Base-by-base conservation (phyloP, 345 rosid species). In the Eucalyptus tenuipes region DNA sequence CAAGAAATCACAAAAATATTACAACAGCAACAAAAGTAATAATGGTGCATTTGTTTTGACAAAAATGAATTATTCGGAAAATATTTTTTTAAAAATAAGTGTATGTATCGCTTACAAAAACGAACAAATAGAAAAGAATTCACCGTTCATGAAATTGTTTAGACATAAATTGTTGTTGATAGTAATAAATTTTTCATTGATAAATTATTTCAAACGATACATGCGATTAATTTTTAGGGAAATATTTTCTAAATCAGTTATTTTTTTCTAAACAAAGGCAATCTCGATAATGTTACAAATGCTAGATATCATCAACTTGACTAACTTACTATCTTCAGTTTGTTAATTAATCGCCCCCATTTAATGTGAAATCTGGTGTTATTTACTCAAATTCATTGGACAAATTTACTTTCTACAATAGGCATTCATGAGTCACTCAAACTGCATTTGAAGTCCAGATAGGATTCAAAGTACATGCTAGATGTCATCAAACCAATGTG, bases 11-110 rank as follows among this genome's bases (percentile, higher is more conserved):
- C 1, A 17, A 68, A 68, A 71, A 31, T 31, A 33, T 68, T 31
- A 3, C 42, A 31, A 33, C 4, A 71, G 1, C 22, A 18, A 33
- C 7, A 52, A 52, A 52, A 52, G 27, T 18, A 71, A 10, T 18
- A 33, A 71, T 20, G 27, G 7, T 71, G 27, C 24, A 5, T 33
- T 18, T 71, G 27, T 71, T 37, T 71, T 3, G 5, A 6, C 7
- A 17, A 37, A 71, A 71, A 5, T 3, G 2, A 71, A 71, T 18
- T 3, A 37, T 18, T 71, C 2, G 2, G 6, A 37, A 71, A 71
- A 20, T 9, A 18, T 8, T 3, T 18, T 17, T 6, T 9, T 17
- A 3, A 0, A 37, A 71, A 37, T 33, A 37, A 10, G 37, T 6
- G 1, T 12, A 37, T 37, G 4, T 5, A 18, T 71, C 25, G 3